Evolutionary conservation across 352 stramenopile species (phyloP).

Genomic region (Phytophthora idaei): DNA sequence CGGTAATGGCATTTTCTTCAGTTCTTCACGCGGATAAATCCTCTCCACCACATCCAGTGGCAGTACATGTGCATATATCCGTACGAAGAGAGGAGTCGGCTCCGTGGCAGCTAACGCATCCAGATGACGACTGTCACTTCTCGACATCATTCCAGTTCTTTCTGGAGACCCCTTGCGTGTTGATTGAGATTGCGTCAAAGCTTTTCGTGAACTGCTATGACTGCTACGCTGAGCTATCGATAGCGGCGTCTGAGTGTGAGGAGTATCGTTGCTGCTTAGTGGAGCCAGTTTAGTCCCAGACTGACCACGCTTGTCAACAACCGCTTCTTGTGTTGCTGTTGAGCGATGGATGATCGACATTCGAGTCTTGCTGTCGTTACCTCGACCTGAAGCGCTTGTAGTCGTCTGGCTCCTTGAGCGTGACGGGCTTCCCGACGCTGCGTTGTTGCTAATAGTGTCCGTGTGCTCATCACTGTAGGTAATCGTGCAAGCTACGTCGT

Average conservation of each 20-base stretch:
- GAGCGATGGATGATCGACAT: slow-evolving; percentile 66
- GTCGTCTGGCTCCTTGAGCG: slow-evolving; percentile 4
- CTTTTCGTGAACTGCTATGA: slow-evolving; percentile 24
- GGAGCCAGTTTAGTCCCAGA: slow-evolving; percentile 8
- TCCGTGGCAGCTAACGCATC: slow-evolving; percentile 21
- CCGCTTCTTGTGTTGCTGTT: slow-evolving; percentile 63
- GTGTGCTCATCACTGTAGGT: slow-evolving; percentile 31
- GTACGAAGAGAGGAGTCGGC: slow-evolving; percentile 46
- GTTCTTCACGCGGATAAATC: slow-evolving; percentile 42
- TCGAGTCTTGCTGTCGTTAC: slow-evolving; percentile 22
- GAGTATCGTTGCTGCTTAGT: slow-evolving; percentile 6
- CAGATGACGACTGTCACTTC: slow-evolving; percentile 27
- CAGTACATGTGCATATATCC: slow-evolving; percentile 68
- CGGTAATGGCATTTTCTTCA: slow-evolving; percentile 45
- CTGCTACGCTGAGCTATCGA: slow-evolving; percentile 19
- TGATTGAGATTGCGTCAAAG: slow-evolving; percentile 11
- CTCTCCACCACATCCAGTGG: slow-evolving; percentile 53
- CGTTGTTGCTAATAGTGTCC: slow-evolving; percentile 27
- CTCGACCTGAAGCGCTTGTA: slow-evolving; percentile 1
- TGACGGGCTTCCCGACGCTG: slow-evolving; percentile 20
- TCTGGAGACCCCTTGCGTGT: slow-evolving; percentile 26
- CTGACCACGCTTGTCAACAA: slow-evolving; percentile 34
- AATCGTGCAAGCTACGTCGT: slow-evolving; percentile 68
- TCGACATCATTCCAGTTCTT: slow-evolving; percentile 11
- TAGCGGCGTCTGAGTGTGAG: background rate